phyloP scores from a whole-genome alignment of 208 protist species.

The Tritrichomonas musculus region DNA sequence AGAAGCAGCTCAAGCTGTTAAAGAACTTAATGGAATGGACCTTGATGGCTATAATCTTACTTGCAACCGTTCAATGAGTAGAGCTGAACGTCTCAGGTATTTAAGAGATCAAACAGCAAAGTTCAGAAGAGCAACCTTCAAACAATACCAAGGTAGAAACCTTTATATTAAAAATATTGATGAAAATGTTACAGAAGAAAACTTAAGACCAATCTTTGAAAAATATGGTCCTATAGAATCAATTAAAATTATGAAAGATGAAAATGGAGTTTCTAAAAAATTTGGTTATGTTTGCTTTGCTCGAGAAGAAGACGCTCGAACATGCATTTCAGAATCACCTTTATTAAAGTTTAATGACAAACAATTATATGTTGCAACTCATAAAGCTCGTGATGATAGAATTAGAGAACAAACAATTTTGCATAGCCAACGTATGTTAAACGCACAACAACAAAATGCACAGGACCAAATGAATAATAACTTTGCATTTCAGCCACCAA shows the following conservation, averaged over 20 bases:
- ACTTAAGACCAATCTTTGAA: background rate
- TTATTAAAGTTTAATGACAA: too few relatives aligned
- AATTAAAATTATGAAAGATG: background rate
- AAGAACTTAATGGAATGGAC: slow-evolving; percentile 60
- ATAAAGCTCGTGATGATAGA: too few relatives aligned
- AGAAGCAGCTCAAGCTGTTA: slow-evolving; percentile 45
- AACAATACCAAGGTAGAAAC: background rate
- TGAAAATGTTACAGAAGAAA: background rate
- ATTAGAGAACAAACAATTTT: too few relatives aligned
- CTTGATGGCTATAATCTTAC: slow-evolving; percentile 68
- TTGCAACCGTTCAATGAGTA: slow-evolving; percentile 83
- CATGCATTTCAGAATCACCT: too few relatives aligned
- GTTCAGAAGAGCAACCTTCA: too few relatives aligned
- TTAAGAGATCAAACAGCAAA: background rate
- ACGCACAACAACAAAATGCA: too few relatives aligned
- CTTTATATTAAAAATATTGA: background rate
- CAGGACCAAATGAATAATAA: too few relatives aligned
- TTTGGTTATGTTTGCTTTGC: background rate
- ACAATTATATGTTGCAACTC: too few relatives aligned
- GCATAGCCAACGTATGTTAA: too few relatives aligned
- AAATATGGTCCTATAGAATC: background rate
- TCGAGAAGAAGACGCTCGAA: background rate
- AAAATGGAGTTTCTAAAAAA: background rate
- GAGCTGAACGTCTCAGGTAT: slow-evolving; percentile 66
- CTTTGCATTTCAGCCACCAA: too few relatives aligned